Conservation (phyloP, 306 rosid genomes). For the Ochetophila trinervis region DNA sequence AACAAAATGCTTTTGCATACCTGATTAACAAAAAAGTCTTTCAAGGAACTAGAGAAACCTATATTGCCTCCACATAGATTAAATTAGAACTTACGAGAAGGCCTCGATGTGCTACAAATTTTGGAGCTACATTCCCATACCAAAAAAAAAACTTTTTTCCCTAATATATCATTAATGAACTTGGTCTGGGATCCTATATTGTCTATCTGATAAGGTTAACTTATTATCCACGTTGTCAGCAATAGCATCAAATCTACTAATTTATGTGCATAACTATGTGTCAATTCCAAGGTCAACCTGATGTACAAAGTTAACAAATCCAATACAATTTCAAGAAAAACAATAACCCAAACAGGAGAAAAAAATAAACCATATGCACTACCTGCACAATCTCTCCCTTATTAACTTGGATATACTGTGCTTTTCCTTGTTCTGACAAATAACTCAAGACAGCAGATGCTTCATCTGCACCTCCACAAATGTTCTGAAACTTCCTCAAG, state of each 20-base stretch:
- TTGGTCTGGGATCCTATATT: not conserved
- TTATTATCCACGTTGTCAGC: not conserved
- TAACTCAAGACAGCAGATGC: slow-evolving; percentile 64
- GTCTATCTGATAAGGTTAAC: not conserved
- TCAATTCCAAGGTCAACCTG: not conserved
- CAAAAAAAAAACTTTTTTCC: not conserved
- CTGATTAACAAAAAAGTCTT: not conserved
- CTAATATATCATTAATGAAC: not conserved
- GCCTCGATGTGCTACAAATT: not conserved
- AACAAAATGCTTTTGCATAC: not conserved
- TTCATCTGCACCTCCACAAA: slow-evolving; percentile 64
- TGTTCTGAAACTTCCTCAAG: slow-evolving; percentile 58
- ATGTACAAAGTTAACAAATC: not conserved
- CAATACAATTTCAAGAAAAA: not conserved
- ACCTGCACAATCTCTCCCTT: slow-evolving; percentile 69
- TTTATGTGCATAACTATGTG: not conserved
- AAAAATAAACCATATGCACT: not conserved
- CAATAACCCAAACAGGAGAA: not conserved
- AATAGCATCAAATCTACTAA: not conserved
- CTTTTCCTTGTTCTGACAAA: slow-evolving; percentile 62
- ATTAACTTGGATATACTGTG: slow-evolving; percentile 46
- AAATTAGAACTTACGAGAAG: not conserved
- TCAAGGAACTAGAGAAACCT: not conserved
- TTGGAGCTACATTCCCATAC: not conserved
- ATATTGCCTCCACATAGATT: not conserved